phyloP scores from a whole-genome alignment of 768 basidiomycete genomes.

The Boletus reticulatus region DNA sequence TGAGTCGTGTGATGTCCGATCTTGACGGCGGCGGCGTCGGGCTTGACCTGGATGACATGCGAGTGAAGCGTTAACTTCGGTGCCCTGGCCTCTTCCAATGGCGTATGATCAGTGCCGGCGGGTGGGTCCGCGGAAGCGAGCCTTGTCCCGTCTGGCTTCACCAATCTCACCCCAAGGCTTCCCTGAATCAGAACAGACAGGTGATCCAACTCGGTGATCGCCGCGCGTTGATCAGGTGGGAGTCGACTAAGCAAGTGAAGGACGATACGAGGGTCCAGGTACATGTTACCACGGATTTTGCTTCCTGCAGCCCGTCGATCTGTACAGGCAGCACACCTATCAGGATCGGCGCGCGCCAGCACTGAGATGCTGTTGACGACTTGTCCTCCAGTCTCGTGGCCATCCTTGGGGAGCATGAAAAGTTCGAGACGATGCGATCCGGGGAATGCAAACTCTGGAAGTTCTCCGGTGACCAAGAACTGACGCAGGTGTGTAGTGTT shows the following conservation, averaged over 20 bases:
- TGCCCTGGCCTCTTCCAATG: constrained; percentile 1
- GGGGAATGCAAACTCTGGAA: constrained; percentile 19
- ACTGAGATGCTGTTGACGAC: constrained; percentile 18
- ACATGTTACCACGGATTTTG: constrained; percentile 14
- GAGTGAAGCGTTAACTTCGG: constrained; percentile 17
- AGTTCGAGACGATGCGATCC: constrained; percentile 23
- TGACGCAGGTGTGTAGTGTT: background rate
- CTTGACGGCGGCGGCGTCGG: background rate
- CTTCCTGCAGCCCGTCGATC: background rate
- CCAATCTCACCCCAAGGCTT: constrained; percentile 12
- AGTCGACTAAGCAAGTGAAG: constrained; percentile 9
- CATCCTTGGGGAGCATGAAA: background rate
- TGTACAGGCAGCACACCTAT: background rate
- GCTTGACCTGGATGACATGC: background rate
- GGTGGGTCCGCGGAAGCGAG: constrained; percentile 6
- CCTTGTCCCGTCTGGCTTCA: constrained; percentile 8
- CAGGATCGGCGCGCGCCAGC: constrained; percentile 4
- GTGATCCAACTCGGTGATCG: constrained; percentile 2
- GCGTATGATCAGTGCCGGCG: background rate
- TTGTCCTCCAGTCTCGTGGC: no score
- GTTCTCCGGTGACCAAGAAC: background rate
- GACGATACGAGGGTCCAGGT: constrained; percentile 11
- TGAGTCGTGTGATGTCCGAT: background rate
- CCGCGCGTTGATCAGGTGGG: background rate
- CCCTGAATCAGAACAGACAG: background rate